A percentile compares a stretch with the other conserved stretches of the same genome.
Conservation (phyloP, 78 protist species). For the Dictyostelium citrinum region DNA sequence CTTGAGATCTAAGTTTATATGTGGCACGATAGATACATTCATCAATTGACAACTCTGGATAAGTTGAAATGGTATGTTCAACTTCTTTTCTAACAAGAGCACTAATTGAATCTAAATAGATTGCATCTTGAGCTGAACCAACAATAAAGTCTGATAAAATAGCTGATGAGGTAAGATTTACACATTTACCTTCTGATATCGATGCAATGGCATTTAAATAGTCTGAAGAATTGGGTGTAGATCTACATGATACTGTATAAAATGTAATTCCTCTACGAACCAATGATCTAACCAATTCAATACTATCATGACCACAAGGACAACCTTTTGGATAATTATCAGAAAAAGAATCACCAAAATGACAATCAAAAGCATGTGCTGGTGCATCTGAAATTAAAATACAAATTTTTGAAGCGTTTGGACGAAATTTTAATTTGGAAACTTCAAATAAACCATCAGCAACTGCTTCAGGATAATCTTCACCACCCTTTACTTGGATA, state of each 20-base stretch:
- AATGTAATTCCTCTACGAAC: constrained; percentile 21
- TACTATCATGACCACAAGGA: constrained; percentile 50
- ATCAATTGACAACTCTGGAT: background rate
- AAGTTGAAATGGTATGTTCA: background rate
- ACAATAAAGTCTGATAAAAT: constrained; percentile 14
- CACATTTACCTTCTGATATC: constrained; percentile 39
- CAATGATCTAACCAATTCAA: background rate
- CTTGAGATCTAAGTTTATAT: background rate
- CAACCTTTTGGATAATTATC: constrained; percentile 50
- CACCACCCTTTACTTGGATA: background rate
- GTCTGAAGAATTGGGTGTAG: background rate
- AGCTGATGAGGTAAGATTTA: background rate
- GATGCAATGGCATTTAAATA: constrained; percentile 5
- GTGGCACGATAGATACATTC: constrained; percentile 62
- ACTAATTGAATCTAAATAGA: constrained; percentile 19
- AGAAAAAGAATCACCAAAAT: background rate
- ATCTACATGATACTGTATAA: constrained; percentile 38
- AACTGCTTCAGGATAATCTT: constrained; percentile 44
- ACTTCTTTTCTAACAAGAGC: background rate
- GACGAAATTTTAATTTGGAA: background rate
- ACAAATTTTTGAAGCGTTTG: constrained; percentile 8
- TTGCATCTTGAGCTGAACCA: constrained; percentile 16
- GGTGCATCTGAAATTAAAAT: constrained; percentile 58
- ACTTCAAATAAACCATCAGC: constrained; percentile 69
- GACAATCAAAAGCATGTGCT: constrained; percentile 3